phyloP scores from a whole-genome alignment of 106 monocot genomes.

The Acorus gramineus region DNA sequence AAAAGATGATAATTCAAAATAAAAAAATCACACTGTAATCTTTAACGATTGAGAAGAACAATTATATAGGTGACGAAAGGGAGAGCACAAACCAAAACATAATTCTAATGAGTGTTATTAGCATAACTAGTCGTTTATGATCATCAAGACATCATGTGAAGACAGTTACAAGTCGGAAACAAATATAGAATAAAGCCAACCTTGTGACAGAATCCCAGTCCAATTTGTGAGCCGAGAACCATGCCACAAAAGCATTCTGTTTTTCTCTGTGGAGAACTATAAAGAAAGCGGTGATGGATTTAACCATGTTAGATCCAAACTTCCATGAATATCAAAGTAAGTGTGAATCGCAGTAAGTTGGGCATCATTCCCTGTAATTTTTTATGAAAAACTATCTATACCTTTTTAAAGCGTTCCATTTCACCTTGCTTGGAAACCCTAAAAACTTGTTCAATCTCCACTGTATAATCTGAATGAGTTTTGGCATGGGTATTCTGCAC shows the following conservation, averaged over 20 bases:
- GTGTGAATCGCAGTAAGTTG: too few relatives aligned
- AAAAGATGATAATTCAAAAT: not conserved
- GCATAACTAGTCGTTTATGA: too few relatives aligned
- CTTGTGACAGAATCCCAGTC: constrained; percentile 97
- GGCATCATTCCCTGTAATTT: too few relatives aligned
- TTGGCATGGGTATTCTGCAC: constrained; percentile 79
- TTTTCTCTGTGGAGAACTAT: constrained; percentile 62
- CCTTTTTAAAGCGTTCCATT: constrained; percentile 58
- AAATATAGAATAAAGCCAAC: constrained; percentile 14
- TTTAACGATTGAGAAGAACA: too few relatives aligned
- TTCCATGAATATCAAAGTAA: too few relatives aligned
- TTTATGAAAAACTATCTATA: constrained; percentile 9
- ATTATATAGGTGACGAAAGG: too few relatives aligned
- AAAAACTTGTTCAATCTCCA: constrained; percentile 62
- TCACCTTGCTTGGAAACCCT: constrained; percentile 61
- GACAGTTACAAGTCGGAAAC: not conserved
- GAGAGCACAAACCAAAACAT: too few relatives aligned
- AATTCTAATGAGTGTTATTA: too few relatives aligned
- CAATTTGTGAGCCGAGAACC: constrained; percentile 93
- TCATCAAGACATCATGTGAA: too few relatives aligned
- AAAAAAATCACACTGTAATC: not conserved
- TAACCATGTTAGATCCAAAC: too few relatives aligned
- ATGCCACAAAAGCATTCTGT: constrained; percentile 98
- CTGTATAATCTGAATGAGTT: constrained; percentile 71
- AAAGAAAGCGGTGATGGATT: not conserved